These are phyloP conservation scores for Zalaria sp. DNA, from an alignment of 2,329 filamentous ascomycete species.

Conservation along the genomic window DNA sequence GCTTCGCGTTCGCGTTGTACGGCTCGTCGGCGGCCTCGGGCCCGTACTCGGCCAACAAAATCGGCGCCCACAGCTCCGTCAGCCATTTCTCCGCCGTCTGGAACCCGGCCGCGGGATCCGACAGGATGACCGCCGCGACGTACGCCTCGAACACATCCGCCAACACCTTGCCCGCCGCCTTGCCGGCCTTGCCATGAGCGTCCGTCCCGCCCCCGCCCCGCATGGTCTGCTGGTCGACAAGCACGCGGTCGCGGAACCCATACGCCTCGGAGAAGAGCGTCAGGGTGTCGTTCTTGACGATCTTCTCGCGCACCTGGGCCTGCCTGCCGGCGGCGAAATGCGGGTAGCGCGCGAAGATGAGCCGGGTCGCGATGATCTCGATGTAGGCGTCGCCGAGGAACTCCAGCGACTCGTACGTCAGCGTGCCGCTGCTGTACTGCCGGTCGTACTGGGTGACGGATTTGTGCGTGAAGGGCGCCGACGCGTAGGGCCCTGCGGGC, in stretches of 20 bases:
- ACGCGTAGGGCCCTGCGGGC: constrained; percentile 9
- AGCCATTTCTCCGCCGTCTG: constrained; percentile 54
- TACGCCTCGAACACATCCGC: constrained; percentile 90
- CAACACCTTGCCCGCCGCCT: constrained; percentile 48
- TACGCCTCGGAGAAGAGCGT: constrained; percentile 57
- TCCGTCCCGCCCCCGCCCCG: constrained; percentile 8
- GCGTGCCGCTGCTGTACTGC: constrained; percentile 9
- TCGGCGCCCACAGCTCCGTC: constrained; percentile 56
- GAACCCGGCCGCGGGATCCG: constrained; percentile 50
- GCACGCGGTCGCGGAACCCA: constrained; percentile 50
- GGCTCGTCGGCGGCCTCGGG: not conserved
- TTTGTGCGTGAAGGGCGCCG: constrained; percentile 19
- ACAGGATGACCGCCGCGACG: constrained; percentile 62
- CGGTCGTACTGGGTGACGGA: constrained; percentile 12
- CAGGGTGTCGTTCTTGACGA: constrained; percentile 72
- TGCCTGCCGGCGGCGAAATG: constrained; percentile 52
- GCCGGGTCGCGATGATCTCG: constrained; percentile 58
- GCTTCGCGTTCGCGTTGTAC: constrained; percentile 4
- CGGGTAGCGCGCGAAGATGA: constrained; percentile 62
- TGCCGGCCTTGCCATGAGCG: constrained; percentile 10
- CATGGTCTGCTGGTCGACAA: constrained; percentile 13
- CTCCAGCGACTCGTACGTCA: constrained; percentile 68
- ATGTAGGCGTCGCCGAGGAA: constrained; percentile 82
- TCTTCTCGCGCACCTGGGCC: constrained; percentile 60
- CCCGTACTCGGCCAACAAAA: constrained; percentile 28